A percentile compares a stretch with the other conserved stretches of the same genome.
Conservation (phyloP, 345 rosid genomes). For the Eucalyptus regnans region DNA sequence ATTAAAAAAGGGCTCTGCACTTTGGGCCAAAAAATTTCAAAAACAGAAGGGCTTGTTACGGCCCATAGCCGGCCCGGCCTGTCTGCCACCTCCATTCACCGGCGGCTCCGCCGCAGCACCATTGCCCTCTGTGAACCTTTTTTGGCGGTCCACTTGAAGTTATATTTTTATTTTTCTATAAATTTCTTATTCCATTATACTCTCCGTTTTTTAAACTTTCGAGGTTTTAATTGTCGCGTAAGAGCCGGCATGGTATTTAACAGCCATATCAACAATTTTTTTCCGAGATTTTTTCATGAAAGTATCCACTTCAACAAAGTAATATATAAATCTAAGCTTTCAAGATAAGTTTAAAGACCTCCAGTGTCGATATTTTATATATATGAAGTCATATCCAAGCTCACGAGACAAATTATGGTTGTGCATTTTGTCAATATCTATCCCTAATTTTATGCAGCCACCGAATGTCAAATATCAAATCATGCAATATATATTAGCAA, state of each 20-base stretch:
- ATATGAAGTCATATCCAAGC: neutral
- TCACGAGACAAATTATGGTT: neutral
- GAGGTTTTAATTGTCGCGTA: neutral
- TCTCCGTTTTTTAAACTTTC: neutral
- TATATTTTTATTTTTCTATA: neutral
- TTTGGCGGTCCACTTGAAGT: neutral
- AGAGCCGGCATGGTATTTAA: neutral
- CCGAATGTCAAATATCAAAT: neutral
- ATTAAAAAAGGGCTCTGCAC: neutral
- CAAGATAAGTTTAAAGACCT: neutral
- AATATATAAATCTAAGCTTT: neutral
- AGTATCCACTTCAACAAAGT: neutral
- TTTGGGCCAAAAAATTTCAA: neutral
- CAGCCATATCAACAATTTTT: neutral
- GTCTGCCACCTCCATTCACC: neutral
- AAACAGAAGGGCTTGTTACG: neutral
- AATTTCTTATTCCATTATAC: neutral
- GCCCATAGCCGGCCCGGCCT: neutral
- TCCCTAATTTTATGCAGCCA: neutral
- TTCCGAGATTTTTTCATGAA: neutral
- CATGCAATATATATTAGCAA: neutral
- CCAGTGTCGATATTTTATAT: rapidly evolving
- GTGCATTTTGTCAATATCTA: neutral
- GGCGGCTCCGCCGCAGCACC: neutral
- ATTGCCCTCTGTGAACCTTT: neutral